Base-by-base conservation (phyloP, 352 stramenopile species). In the Phytopythium mirpurense region DNA sequence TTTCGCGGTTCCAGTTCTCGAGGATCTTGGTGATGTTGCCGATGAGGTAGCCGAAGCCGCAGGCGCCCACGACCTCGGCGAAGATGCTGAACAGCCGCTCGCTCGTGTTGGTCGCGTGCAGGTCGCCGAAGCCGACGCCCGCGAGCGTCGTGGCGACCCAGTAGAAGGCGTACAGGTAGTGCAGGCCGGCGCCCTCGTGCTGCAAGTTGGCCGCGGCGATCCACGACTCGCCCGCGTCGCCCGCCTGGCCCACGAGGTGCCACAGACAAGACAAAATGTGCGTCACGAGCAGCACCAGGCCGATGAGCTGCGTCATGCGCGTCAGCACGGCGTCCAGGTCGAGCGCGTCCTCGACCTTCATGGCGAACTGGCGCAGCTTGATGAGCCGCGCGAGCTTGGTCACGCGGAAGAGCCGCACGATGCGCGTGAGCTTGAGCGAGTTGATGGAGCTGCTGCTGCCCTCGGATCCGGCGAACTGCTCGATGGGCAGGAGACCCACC, bases 121-220 rank as follows among this genome's bases (percentile, higher is more conserved):
- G 70, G 42, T 96, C 86, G 14, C 86, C 86, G 40, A 89, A 96
- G 0, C 86, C 86, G 5, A 95, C 83, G 0, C 81, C 85, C 3
- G 83, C 85, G 12, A 95, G 44, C 0, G 85, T 95, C 0, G 73
- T 74, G 24, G 87, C 66, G n/a, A 87, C 79, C 85, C 85, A 96
- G 59, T 96, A 96, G 24, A 93, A 79, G 32, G 72, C 82, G 59
- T 84, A 92, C 16, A 94, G 49, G 48, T 95, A 96, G 14, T 74
- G 73, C 1, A 77, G 58, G 14, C 41, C 53, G 0, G 72, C 59
- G 15, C 56, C 67, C 23, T 57, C 57, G n/a, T 63, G 21, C 8
- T 56, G 50, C 32, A 85, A 21, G 5, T 60, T 57, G 2, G 62
- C 42, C 1, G 65, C 48, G 1, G 60, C 59, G 45, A 86, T 79